phyloP scores from a whole-genome alignment of 306 rosid species.

The Trichosanthes cucumerina region DNA sequence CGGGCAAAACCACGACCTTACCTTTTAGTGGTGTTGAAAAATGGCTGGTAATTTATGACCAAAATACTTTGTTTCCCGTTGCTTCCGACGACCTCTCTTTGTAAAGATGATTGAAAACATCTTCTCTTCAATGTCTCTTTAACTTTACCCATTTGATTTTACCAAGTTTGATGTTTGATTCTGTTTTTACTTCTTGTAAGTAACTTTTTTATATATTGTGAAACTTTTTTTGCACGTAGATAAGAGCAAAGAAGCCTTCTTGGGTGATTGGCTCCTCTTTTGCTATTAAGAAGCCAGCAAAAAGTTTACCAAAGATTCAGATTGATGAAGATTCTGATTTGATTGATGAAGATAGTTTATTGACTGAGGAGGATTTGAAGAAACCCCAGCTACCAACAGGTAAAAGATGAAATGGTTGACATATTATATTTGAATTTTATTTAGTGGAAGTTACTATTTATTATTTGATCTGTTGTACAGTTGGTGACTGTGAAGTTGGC shows the following conservation, averaged over 20 bases:
- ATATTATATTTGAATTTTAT: not conserved
- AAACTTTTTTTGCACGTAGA: not conserved
- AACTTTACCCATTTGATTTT: not conserved
- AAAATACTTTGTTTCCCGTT: not conserved
- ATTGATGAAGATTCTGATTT: constrained; percentile 71
- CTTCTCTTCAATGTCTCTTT: not conserved
- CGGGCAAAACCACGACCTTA: not conserved
- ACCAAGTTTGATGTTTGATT: not conserved
- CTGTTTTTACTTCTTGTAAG: not conserved
- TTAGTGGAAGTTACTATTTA: not conserved
- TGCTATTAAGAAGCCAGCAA: constrained; percentile 17
- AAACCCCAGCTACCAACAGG: constrained; percentile 38
- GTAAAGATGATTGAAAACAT: not conserved
- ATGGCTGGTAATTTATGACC: not conserved
- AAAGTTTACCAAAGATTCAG: constrained; percentile 47
- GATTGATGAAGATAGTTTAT: constrained; percentile 71
- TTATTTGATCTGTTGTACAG: constrained; percentile 21
- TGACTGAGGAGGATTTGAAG: constrained; percentile 79
- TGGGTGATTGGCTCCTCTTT: constrained; percentile 13
- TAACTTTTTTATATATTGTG: not conserved
- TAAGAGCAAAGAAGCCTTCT: constrained; percentile 15
- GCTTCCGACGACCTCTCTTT: not conserved
- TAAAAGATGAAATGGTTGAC: constrained; percentile 12
- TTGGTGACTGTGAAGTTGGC: constrained; percentile 78
- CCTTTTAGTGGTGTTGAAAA: not conserved